These are phyloP conservation scores for Cyberlindnera samutprakarnensis DNA, from an alignment of 805 yeast genomes.

Conservation along the genomic window DNA sequence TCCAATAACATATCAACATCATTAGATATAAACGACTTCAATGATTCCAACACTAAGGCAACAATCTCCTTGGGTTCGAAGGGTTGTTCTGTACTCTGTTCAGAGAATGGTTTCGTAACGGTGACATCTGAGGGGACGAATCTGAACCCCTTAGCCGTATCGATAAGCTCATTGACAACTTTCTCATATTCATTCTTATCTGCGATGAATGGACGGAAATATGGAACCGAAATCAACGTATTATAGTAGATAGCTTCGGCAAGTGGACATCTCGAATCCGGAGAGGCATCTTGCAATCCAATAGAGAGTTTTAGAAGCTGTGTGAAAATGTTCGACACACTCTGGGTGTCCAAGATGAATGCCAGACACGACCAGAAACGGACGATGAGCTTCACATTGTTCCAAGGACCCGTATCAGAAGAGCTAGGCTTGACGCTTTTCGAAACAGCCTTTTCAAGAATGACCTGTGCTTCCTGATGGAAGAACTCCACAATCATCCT, in stretches of 20 bases:
- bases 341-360: conserved; percentile 51
- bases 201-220: conserved; percentile 38
- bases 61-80: conserved; percentile 44
- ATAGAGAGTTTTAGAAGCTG: conserved; percentile 50
- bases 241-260: conserved; percentile 65
- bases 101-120: conserved; percentile 21
- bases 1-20: conserved; percentile 29
- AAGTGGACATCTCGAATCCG: conserved; percentile 40
- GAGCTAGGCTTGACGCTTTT: conserved; percentile 18
- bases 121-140: conserved; percentile 17
- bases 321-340: conserved; percentile 38
- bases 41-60: conserved; percentile 44
- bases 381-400: conserved; percentile 58
- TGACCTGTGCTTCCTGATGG: conserved; percentile 53
- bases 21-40: conserved; percentile 20
- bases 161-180: conserved; percentile 31
- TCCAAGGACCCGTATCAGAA: conserved; percentile 52
- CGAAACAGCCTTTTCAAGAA: conserved; percentile 33
- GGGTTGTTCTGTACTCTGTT: conserved; percentile 29
- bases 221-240: conserved; percentile 59
- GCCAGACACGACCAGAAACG: conserved; percentile 63
- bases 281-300: conserved; percentile 38
- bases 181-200: conserved; percentile 28
- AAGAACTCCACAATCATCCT: conserved; percentile 61
- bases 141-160: conserved; percentile 34